A percentile compares a stretch with the other conserved stretches of the same genome.
Conservation (phyloP, 1,284 basidiomycete genomes). For the Ustilago trichophora region DNA sequence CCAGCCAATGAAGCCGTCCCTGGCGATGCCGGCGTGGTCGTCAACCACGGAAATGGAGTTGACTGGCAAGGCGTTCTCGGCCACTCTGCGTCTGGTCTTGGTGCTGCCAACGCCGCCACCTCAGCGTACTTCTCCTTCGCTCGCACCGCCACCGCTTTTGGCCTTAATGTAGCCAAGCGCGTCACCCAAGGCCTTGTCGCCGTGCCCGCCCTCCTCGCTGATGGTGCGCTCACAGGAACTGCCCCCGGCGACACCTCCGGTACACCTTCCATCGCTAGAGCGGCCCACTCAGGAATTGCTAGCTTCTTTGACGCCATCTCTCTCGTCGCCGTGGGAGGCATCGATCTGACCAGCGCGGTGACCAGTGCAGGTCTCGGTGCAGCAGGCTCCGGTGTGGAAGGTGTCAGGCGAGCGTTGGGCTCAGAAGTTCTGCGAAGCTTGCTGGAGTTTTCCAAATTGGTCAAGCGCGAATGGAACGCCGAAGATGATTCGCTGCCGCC, state of each 20-base stretch:
- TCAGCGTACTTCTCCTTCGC: conserved; percentile 56
- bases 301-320: conserved; percentile 56
- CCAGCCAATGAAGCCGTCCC: conserved; percentile 16
- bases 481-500: conserved; percentile 53
- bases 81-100: conserved; percentile 37
- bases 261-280: conserved; percentile 25
- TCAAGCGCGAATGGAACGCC: conserved; percentile 58
- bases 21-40: conserved; percentile 24
- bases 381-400: conserved; percentile 51
- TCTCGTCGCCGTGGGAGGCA: conserved; percentile 53
- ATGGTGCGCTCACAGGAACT: conserved; percentile 47
- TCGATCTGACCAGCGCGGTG: conserved; percentile 56
- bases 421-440: conserved; percentile 53
- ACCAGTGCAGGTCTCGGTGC: conserved; percentile 55
- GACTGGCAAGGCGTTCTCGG: conserved; percentile 49
- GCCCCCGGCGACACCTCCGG: conserved; percentile 28
- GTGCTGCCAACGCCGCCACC: conserved; percentile 52
- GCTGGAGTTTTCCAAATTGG: conserved; percentile 47
- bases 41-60: conserved; percentile 1
- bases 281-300: conserved; percentile 52
- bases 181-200: conserved; percentile 54
- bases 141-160: conserved; percentile 45
- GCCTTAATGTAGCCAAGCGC: conserved; percentile 54
- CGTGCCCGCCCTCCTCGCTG: conserved; percentile 47
- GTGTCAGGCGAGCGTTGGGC: conserved; percentile 44